phyloP scores from a whole-genome alignment of 2,329 filamentous ascomycete species.

The Magnaporthales sp. region DNA sequence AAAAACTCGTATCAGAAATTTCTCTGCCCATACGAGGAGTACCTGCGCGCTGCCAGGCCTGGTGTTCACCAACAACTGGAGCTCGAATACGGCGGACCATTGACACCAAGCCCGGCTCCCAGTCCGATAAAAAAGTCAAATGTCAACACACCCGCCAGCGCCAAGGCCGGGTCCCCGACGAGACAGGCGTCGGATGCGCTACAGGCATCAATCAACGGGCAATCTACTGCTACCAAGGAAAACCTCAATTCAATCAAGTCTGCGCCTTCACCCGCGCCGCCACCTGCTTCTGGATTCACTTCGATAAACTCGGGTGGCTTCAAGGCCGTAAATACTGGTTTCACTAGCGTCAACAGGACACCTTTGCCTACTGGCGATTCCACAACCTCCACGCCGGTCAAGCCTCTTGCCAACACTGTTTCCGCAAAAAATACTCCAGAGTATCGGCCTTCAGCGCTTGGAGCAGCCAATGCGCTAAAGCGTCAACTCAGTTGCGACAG shows the following conservation, averaged over 20 bases:
- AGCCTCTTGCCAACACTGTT: conserved; percentile 53
- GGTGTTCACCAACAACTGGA: conserved; percentile 95
- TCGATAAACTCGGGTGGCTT: conserved; percentile 54
- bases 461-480: conserved; percentile 59
- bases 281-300: conserved; percentile 39
- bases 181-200: conserved; percentile 44
- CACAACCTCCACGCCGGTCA: conserved; percentile 55
- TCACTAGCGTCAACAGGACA: conserved; percentile 56
- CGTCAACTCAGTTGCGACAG: conserved; percentile 61
- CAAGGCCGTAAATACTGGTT: conserved; percentile 64
- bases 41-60: conserved; percentile 81
- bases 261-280: conserved; percentile 24
- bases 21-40: conserved; percentile 95
- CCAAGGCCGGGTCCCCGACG: conserved; percentile 59
- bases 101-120: conserved; percentile 65
- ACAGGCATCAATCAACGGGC: conserved; percentile 37
- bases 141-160: conserved; percentile 48
- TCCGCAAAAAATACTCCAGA: conserved; percentile 57
- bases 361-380: conserved; percentile 27
- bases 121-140: conserved; percentile 62
- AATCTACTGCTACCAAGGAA: neutral
- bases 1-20: conserved; percentile 98
- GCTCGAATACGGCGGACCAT: conserved; percentile 82
- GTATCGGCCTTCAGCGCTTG: conserved; percentile 44
- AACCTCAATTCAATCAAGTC: conserved; percentile 24